Evolutionary conservation across 371 early-diverging fungal genomes (phyloP), one percentile per base, ranked within the genome.

Genomic region (Nosema muscidifuracis): DNA sequence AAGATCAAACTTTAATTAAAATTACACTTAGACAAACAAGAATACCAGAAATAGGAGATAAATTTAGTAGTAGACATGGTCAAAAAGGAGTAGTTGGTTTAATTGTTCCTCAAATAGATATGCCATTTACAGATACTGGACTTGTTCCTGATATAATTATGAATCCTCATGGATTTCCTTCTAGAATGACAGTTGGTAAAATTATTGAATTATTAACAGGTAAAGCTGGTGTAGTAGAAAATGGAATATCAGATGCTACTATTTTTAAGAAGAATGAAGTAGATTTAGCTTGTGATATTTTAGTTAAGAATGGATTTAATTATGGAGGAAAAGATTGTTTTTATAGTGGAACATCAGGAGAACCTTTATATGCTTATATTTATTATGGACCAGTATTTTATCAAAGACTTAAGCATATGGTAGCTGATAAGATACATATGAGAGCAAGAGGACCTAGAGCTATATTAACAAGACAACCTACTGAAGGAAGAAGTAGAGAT

Each of bases 121-220:
- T 99, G 92, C 99, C 99, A 20, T 99, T 98, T 84, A 87, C 89
- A n/a, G 95, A 95, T 79, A 80, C 86, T 40, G 99, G 98, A 50
- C 86, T 95, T 18, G 86, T 86, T 30, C 98, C 98, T 0, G 98
- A 98, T 82, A 90, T 99, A 61, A 94, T 99, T 83, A 97, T 99
- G 95, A 99, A 98, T 85, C 99, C 99, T 33, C 98, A 98, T 85
- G 98, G 96, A 79, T 95, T 97, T 88, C 99, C 98, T 28, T 92
- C 92, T 24, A 93, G 98, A 85, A 99, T 99, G 98, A 99, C 98
- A 24, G 96, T 99, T 3, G 99, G 99, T 60, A 95, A 98, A 82
- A 93, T 99, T 89, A 91, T 98, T 80, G 98, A 99, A 84, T 81
- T 94, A 67, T 80, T 95, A 56, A 90, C 92, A 6, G 99, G 99